Conservation (phyloP, 352 stramenopile species). For the Phytophthora fragariae region DNA sequence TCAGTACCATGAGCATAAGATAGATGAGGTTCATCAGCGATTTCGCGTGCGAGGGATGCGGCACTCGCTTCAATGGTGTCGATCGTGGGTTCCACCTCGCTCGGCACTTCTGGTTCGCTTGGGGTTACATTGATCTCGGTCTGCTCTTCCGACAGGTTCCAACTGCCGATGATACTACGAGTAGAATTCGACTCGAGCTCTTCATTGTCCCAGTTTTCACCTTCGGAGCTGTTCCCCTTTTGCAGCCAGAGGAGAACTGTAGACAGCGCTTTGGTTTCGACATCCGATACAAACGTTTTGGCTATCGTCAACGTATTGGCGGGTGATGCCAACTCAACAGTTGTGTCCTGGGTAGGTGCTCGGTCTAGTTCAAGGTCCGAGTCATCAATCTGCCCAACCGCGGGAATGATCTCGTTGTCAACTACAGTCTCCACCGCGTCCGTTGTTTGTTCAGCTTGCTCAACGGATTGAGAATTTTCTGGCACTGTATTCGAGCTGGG, state of each 20-base stretch:
- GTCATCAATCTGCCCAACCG: not conserved
- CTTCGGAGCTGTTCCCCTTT: not conserved
- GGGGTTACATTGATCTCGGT: not conserved
- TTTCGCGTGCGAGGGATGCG: not conserved
- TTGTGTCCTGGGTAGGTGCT: not conserved
- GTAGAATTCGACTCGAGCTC: conserved; percentile 20
- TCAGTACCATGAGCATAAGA: not conserved
- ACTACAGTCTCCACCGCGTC: not conserved
- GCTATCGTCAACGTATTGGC: conserved; percentile 15
- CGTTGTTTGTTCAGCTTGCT: not conserved
- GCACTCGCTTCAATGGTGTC: not conserved
- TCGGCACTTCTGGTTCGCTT: not conserved
- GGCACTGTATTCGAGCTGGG: not conserved
- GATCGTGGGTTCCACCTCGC: not conserved
- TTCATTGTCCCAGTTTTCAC: conserved; percentile 10
- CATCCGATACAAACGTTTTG: conserved; percentile 15
- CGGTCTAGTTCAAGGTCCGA: not conserved
- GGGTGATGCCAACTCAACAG: not conserved
- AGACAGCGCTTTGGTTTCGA: conserved; percentile 22
- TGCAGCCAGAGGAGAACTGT: conserved; percentile 14
- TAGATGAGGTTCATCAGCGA: not conserved
- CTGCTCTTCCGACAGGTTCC: conserved; percentile 19
- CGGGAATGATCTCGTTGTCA: not conserved
- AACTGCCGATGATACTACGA: conserved; percentile 14
- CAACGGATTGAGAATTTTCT: not conserved